phyloP scores from a whole-genome alignment of 768 basidiomycete species.

The Russula sp. region DNA sequence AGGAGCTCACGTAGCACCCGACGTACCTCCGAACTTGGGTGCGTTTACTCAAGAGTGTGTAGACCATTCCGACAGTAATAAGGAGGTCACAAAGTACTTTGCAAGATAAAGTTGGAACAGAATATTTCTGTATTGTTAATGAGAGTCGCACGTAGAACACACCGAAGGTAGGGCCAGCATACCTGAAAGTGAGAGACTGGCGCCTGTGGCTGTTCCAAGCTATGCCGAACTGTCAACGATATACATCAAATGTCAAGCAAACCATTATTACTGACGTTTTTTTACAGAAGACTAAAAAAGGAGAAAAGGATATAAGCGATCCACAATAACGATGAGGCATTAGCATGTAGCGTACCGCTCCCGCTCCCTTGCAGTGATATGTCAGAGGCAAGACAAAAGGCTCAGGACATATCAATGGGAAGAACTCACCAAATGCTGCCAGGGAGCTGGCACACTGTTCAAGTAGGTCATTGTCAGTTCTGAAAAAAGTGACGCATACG shows the following conservation, averaged over 20 bases:
- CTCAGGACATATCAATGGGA: not conserved
- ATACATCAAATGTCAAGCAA: not conserved
- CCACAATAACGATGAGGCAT: not conserved
- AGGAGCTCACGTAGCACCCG: not conserved
- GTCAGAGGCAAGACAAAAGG: not conserved
- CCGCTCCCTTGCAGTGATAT: not conserved
- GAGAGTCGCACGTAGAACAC: not conserved
- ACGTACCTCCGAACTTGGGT: not conserved
- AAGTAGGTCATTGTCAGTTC: not conserved
- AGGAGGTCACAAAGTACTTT: not conserved
- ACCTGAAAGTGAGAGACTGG: not conserved
- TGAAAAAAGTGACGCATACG: not conserved
- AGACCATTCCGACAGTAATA: slow-evolving; percentile 4
- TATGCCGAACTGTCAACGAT: not conserved
- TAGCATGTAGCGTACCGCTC: not conserved
- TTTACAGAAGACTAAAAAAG: not conserved
- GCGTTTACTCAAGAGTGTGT: not conserved
- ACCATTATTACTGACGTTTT: not conserved
- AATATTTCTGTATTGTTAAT: not conserved
- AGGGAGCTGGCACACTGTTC: not conserved
- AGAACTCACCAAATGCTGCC: not conserved
- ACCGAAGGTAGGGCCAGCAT: not conserved
- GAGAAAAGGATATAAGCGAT: not conserved
- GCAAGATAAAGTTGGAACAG: not conserved
- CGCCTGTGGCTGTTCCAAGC: not conserved